phyloP scores from a whole-genome alignment of 2,329 filamentous ascomycete genomes.

The Fusarium beomiforme region DNA sequence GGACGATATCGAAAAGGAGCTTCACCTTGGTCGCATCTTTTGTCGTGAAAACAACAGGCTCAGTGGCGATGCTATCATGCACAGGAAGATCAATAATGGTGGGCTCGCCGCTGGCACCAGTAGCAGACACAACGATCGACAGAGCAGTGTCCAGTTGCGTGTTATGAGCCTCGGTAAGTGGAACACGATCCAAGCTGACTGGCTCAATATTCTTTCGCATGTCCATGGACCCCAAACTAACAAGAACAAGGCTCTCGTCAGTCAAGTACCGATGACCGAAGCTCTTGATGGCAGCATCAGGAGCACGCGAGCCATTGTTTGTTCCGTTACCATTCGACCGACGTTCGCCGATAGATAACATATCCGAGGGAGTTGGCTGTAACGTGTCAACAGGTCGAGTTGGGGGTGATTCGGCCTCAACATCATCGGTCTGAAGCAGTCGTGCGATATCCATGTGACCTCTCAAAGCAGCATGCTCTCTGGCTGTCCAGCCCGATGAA shows the following conservation, averaged over 20 bases:
- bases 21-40: slow-evolving; percentile 83
- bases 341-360: slow-evolving; percentile 70
- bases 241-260: slow-evolving; percentile 87
- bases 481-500: slow-evolving; percentile 92
- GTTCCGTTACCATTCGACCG: slow-evolving; percentile 63
- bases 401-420: slow-evolving; percentile 43
- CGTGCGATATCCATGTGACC: slow-evolving; percentile 86
- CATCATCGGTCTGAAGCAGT: slow-evolving; percentile 66
- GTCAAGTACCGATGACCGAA: slow-evolving; percentile 96
- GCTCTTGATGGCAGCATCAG: slow-evolving; percentile 88
- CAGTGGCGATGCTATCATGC: slow-evolving; percentile 92
- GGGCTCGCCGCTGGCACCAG: slow-evolving; percentile 84
- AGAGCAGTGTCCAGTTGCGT: slow-evolving; percentile 95
- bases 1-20: slow-evolving; percentile 92
- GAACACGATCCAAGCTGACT: slow-evolving; percentile 88
- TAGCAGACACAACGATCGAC: slow-evolving; percentile 89
- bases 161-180: slow-evolving; percentile 85
- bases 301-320: slow-evolving; percentile 59
- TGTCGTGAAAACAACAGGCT: slow-evolving; percentile 90
- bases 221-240: slow-evolving; percentile 95
- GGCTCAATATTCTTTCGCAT: slow-evolving; percentile 82
- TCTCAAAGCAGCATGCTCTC: slow-evolving; percentile 89
- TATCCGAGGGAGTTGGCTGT: slow-evolving; percentile 50
- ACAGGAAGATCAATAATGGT: slow-evolving; percentile 92
- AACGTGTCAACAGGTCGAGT: slow-evolving; percentile 34